Percentiles rank a stretch among this genome's conserved stretches.
Evolutionary conservation across 2,329 filamentous ascomycete genomes (phyloP).

Genomic region (Neurospora sp.): DNA sequence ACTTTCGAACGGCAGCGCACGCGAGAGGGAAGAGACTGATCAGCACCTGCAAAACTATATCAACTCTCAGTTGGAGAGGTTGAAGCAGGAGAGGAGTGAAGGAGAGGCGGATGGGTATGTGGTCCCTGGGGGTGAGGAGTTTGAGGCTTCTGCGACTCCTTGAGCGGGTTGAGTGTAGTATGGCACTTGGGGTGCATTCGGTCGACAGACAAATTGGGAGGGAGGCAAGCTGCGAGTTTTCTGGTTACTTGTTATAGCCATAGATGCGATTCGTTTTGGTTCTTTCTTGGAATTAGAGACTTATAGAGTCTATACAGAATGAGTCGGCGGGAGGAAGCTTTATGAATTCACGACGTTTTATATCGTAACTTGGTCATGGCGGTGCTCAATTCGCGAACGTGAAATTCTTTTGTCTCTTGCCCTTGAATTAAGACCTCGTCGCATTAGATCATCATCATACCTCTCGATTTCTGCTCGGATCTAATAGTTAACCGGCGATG

Average conservation of each 20-base stretch:
- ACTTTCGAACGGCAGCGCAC: conserved; percentile 25
- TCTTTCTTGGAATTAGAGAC: not conserved
- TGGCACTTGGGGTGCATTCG: not conserved
- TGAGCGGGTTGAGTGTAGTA: not conserved
- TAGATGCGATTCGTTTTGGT: not conserved
- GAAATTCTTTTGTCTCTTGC: not conserved
- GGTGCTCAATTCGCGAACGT: not conserved
- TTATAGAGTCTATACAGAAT: not conserved
- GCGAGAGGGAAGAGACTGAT: conserved; percentile 47
- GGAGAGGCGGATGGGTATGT: conserved; percentile 25
- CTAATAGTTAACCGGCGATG: not conserved
- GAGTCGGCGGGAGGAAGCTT: not conserved
- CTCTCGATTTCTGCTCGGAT: not conserved
- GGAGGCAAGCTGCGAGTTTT: not conserved
- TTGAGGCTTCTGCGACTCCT: conserved; percentile 28
- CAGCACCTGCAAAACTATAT: conserved; percentile 74
- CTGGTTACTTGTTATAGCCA: not conserved
- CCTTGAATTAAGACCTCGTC: not conserved
- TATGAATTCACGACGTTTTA: not conserved
- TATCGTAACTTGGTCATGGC: not conserved
- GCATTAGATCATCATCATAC: not conserved
- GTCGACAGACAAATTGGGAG: not conserved
- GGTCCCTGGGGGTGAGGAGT: conserved; percentile 31
- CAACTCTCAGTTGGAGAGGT: conserved; percentile 65
- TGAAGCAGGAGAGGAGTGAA: conserved; percentile 46